phyloP scores from a whole-genome alignment of 139 green algal species.

The Astrephomene gubernaculifera region DNA sequence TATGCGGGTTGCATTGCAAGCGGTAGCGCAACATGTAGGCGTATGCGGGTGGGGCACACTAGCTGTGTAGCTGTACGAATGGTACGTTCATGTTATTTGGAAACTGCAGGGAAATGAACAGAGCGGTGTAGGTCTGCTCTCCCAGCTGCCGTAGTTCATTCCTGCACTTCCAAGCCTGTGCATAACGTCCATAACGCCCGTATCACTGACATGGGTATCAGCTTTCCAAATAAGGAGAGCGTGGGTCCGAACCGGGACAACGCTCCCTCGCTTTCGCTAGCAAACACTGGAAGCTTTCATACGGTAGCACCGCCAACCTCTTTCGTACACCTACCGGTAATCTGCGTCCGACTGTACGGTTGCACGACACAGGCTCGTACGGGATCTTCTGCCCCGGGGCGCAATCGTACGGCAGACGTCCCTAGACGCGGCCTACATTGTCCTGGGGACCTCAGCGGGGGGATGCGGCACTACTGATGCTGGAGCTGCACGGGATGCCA shows the following conservation, averaged over 20 bases:
- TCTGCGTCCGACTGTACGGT: background rate
- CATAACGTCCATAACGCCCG: too few relatives aligned
- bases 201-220: background rate
- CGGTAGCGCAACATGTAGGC: background rate
- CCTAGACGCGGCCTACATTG: constrained; percentile 79
- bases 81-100: background rate
- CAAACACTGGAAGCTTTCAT: background rate
- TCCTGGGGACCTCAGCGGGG: background rate
- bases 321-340: too few relatives aligned
- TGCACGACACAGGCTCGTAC: constrained; percentile 16
- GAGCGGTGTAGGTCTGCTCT: background rate
- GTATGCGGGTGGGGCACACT: too few relatives aligned
- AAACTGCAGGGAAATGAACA: background rate
- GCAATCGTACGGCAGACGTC: constrained; percentile 57
- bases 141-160: too few relatives aligned
- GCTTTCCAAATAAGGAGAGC: background rate
- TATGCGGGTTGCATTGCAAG: background rate
- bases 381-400: background rate
- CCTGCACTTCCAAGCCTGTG: too few relatives aligned
- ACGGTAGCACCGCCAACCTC: background rate
- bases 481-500: background rate
- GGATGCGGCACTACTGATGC: background rate
- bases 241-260: too few relatives aligned
- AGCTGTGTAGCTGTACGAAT: background rate
- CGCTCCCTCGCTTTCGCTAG: background rate